Conservation (phyloP, 305 asterid species). For the Solanum chacoense region DNA sequence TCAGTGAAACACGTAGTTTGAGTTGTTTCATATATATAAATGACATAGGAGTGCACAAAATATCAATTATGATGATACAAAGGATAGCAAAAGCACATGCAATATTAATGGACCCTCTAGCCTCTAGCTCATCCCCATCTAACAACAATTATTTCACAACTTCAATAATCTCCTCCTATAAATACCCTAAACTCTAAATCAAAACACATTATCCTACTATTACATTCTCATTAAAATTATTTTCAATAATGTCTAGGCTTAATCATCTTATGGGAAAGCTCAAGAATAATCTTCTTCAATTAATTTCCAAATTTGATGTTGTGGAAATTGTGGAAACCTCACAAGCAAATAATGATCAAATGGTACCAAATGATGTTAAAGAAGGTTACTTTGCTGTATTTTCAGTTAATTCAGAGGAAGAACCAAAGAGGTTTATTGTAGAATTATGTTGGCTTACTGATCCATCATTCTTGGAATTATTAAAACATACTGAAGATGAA, state of each 20-base stretch:
- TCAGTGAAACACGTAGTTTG: too few species aligned
- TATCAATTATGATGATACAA: background rate
- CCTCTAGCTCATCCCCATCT: constrained; percentile 9
- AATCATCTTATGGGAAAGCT: constrained; percentile 21
- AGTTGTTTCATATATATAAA: too few species aligned
- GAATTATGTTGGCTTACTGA: constrained; percentile 28
- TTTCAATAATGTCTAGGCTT: constrained; percentile 1
- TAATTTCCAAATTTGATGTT: background rate
- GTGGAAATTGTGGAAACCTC: background rate
- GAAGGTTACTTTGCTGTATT: constrained; percentile 6
- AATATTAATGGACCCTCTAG: background rate
- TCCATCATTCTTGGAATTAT: constrained; percentile 40
- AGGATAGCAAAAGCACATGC: background rate
- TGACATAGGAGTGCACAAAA: too few species aligned
- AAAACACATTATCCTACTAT: background rate
- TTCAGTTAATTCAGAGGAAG: constrained; percentile 25
- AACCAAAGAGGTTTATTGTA: constrained; percentile 34
- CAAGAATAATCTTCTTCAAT: constrained; percentile 20
- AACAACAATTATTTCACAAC: too few species aligned
- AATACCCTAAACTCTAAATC: background rate
- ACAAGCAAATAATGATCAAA: background rate
- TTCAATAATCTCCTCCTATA: too few species aligned
- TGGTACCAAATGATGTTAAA: constrained; percentile 34
- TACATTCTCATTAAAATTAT: background rate
- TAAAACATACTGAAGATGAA: constrained; percentile 46